A percentile compares a stretch with the other conserved stretches of the same genome.
Conservation (phyloP, 2,329 filamentous ascomycete species). For the Shiraia sp. region DNA sequence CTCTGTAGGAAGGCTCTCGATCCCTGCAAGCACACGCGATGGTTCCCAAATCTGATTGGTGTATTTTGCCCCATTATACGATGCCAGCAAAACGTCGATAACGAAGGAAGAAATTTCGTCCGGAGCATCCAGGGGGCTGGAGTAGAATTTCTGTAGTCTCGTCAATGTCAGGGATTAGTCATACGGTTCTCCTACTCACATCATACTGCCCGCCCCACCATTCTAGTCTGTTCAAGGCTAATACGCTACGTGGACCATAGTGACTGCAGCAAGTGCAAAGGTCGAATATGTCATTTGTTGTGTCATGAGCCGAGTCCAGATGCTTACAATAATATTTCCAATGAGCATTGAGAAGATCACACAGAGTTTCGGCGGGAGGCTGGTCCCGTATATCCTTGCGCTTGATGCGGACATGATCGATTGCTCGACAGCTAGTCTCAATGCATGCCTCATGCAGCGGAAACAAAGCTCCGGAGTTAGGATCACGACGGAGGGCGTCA, state of each 20-base stretch:
- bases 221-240: conserved; percentile 20
- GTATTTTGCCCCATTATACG: conserved; percentile 3
- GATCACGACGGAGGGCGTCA: conserved; percentile 15
- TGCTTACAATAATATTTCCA: conserved; percentile 4
- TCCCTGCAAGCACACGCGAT: conserved; percentile 2
- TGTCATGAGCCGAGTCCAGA: not conserved
- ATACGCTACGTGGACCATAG: conserved; percentile 24
- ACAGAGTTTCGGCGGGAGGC: conserved; percentile 12
- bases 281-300: conserved; percentile 22
- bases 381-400: not conserved
- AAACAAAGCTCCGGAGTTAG: conserved; percentile 15
- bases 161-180: not conserved
- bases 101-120: conserved; percentile 11
- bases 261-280: conserved; percentile 8
- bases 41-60: not conserved
- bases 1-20: conserved; percentile 23
- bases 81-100: conserved; percentile 10
- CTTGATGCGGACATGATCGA: conserved; percentile 9
- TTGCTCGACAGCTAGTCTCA: conserved; percentile 19
- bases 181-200: conserved; percentile 6
- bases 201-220: conserved; percentile 33
- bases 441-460: conserved; percentile 31
- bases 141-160: conserved; percentile 25
- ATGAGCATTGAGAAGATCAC: conserved; percentile 14
- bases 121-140: conserved; percentile 19